phyloP scores from a whole-genome alignment of 1,284 basidiomycete genomes.

The Puccinia polysora region DNA sequence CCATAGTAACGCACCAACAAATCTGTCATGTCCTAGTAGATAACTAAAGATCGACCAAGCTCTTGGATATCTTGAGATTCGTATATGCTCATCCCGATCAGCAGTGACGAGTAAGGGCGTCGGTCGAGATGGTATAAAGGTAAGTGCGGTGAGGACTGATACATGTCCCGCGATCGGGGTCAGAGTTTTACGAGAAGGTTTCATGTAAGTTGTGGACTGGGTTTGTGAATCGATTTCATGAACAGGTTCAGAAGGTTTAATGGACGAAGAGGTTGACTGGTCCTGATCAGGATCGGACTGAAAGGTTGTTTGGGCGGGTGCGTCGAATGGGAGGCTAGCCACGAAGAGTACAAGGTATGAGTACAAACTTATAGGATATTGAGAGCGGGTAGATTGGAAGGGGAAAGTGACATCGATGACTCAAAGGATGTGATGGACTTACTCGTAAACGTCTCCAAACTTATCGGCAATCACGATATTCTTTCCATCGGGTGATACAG shows the following conservation, averaged over 20 bases:
- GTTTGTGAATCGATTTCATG: neutral
- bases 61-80: conserved; percentile 30
- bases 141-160: conserved; percentile 31
- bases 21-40: conserved; percentile 29
- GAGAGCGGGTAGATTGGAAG: neutral
- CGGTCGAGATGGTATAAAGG: conserved; percentile 16
- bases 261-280: neutral
- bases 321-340: conserved; percentile 35
- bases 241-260: too few species aligned
- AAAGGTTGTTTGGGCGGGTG: conserved; percentile 25
- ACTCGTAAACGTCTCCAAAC: conserved; percentile 42
- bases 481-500: conserved; percentile 38
- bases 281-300: conserved; percentile 39
- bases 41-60: conserved; percentile 35
- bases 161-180: conserved; percentile 41
- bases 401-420: neutral
- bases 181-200: conserved; percentile 3
- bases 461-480: conserved; percentile 43
- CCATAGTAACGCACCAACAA: conserved; percentile 33
- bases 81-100: conserved; percentile 41
- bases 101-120: conserved; percentile 20
- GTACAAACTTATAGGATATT: neutral
- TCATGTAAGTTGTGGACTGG: too few species aligned
- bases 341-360: neutral
- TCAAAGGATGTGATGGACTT: too few species aligned